These are phyloP conservation scores for Tuber borchii DNA, from an alignment of 495 filamentous ascomycete genomes.

Conservation along the genomic window DNA sequence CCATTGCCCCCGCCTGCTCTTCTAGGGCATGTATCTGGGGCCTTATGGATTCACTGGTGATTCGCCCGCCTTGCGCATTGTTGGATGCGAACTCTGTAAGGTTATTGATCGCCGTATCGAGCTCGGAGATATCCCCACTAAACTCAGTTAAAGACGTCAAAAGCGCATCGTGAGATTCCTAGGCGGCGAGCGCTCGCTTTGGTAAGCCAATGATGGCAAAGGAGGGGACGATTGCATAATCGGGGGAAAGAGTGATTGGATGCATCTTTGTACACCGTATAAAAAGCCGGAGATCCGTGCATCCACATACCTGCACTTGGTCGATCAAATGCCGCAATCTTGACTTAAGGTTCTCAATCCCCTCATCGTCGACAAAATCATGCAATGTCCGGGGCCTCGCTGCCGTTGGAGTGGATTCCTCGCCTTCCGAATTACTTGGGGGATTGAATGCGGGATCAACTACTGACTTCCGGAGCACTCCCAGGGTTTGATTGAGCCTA, in stretches of 20 bases:
- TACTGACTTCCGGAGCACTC: slow-evolving; percentile 59
- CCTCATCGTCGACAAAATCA: slow-evolving; percentile 83
- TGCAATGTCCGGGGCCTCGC: slow-evolving; percentile 63
- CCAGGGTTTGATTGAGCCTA: slow-evolving; percentile 64
- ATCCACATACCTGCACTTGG: slow-evolving; percentile 34
- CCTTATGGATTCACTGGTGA: slow-evolving; percentile 51
- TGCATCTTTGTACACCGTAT: neutral
- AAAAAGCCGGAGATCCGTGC: neutral
- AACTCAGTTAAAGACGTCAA: slow-evolving; percentile 44
- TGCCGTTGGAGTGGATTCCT: slow-evolving; percentile 49
- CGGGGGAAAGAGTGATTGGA: neutral
- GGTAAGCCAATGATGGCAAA: neutral
- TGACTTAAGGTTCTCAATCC: slow-evolving; percentile 54
- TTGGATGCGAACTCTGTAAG: slow-evolving; percentile 39
- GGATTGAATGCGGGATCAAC: slow-evolving; percentile 66
- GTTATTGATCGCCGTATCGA: slow-evolving; percentile 55
- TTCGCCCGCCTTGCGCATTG: slow-evolving; percentile 42
- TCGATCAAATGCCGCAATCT: slow-evolving; percentile 41
- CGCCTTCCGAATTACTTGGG: slow-evolving; percentile 17
- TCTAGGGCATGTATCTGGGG: slow-evolving; percentile 66
- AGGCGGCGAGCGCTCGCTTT: slow-evolving; percentile 5
- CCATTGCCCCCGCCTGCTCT: slow-evolving; percentile 75
- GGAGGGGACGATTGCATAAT: neutral
- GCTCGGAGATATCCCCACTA: slow-evolving; percentile 56
- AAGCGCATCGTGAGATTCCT: slow-evolving; percentile 35